phyloP scores from a whole-genome alignment of 768 basidiomycete genomes.

The Lactarius hatsudake region DNA sequence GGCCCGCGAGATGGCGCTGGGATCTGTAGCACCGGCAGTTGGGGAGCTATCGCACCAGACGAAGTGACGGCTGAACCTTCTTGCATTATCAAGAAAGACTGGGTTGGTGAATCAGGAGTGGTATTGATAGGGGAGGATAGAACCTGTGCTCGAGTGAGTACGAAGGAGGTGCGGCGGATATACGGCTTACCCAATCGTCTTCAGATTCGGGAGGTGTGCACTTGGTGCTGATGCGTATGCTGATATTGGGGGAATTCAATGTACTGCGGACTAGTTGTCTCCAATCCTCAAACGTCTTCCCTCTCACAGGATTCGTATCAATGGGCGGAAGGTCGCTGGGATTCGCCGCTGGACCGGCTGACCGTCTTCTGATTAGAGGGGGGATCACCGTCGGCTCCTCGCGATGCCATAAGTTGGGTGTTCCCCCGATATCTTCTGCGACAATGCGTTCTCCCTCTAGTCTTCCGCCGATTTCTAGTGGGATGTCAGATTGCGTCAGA shows the following conservation, averaged over 20 bases:
- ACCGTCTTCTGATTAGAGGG: too few relatives aligned
- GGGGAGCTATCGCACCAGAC: not conserved
- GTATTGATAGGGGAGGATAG: not conserved
- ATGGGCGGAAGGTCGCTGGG: not conserved
- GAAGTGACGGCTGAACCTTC: not conserved
- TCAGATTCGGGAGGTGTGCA: not conserved
- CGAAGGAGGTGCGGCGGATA: not conserved
- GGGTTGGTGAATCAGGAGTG: not conserved
- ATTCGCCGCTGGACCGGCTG: not conserved
- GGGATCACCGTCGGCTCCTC: not conserved
- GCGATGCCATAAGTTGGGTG: not conserved
- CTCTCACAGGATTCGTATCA: not conserved
- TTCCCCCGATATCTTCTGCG: not conserved
- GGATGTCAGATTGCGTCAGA: not conserved
- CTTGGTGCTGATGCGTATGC: not conserved
- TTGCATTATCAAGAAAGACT: not conserved
- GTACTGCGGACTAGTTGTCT: not conserved
- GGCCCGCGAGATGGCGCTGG: not conserved
- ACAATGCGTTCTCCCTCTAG: slow-evolving; percentile 8
- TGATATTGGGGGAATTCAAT: not conserved
- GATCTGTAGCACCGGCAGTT: not conserved
- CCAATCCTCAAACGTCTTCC: slow-evolving; percentile 7
- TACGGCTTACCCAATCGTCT: not conserved
- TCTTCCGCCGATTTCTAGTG: slow-evolving; percentile 2
- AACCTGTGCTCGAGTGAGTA: not conserved